Evolutionary conservation across 441 rosid genomes (phyloP).

Genomic region (Macaranga tanarius): DNA sequence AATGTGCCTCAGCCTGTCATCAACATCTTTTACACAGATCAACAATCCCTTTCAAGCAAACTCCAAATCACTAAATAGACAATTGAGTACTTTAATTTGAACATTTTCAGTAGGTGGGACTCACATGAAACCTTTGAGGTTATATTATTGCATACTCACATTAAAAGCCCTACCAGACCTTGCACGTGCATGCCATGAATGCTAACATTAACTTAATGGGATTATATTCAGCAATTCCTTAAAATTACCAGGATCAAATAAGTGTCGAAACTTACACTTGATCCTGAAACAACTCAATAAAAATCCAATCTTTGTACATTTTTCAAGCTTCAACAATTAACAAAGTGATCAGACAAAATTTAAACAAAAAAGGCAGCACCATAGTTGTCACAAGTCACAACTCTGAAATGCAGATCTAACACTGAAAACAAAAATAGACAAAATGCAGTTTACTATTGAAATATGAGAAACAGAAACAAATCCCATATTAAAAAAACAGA

Average conservation of each 20-base stretch:
- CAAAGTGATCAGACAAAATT: not conserved
- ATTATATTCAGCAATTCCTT: conserved; percentile 3
- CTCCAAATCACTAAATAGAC: conserved; percentile 1
- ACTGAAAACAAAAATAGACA: not conserved
- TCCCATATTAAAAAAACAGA: not conserved
- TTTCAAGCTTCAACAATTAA: not conserved
- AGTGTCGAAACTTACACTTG: not conserved
- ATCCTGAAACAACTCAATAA: not conserved
- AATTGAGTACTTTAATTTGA: not conserved
- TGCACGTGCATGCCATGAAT: conserved; percentile 5
- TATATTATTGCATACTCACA: not conserved
- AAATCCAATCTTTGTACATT: not conserved
- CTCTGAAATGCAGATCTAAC: conserved; percentile 9
- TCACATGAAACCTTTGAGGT: conserved; percentile 12
- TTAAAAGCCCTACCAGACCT: conserved; percentile 1
- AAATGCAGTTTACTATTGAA: not conserved
- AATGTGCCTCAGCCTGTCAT: not conserved
- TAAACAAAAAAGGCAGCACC: not conserved
- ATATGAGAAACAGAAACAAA: not conserved
- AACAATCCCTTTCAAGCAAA: not conserved
- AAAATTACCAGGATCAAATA: conserved; percentile 6
- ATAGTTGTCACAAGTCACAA: not conserved
- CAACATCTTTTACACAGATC: not conserved
- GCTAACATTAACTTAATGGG: not conserved
- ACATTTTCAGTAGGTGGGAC: not conserved